A percentile compares a stretch with the other conserved stretches of the same genome.
phyloP scores from a whole-genome alignment of 2,329 filamentous ascomycete species.

The Davidsoniella virescens region DNA sequence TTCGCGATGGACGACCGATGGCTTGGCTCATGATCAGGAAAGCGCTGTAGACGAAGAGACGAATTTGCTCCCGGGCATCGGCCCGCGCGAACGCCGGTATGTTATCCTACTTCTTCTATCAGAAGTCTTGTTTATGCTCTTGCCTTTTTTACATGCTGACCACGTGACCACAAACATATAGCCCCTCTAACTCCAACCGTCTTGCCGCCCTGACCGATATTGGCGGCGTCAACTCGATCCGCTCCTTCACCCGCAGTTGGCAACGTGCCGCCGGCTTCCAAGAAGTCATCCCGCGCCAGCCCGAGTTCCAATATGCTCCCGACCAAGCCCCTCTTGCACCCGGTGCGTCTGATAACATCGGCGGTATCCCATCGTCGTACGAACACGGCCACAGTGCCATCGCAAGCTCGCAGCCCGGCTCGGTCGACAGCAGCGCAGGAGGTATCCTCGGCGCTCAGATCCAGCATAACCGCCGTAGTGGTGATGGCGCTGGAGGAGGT shows the following conservation, averaged over 20 bases:
- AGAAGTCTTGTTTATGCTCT: background rate
- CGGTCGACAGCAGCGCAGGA: conserved; percentile 18
- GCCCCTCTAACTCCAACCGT: conserved; percentile 42
- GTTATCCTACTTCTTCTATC: background rate
- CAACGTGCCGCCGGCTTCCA: conserved; percentile 77
- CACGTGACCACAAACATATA: conserved; percentile 16
- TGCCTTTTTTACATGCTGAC: background rate
- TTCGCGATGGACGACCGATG: conserved; percentile 8
- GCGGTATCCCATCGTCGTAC: background rate
- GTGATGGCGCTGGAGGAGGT: conserved; percentile 10
- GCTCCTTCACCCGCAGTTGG: conserved; percentile 86
- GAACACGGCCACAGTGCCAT: conserved; percentile 13
- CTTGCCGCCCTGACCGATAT: conserved; percentile 48
- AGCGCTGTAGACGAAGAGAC: conserved; percentile 7
- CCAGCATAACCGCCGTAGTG: conserved; percentile 20
- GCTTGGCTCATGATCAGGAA: background rate
- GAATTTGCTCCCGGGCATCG: conserved; percentile 1
- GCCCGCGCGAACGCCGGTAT: conserved; percentile 9
- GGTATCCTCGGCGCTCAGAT: conserved; percentile 37
- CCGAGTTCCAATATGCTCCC: conserved; percentile 52
- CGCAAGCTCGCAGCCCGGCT: too few species aligned
- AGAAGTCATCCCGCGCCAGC: conserved; percentile 68
- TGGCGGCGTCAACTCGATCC: conserved; percentile 83
- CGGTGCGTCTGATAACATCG: conserved; percentile 8
- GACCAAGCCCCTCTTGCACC: conserved; percentile 32